Conservation (phyloP, 106 monocot genomes). For the Vanilla planifolia region DNA sequence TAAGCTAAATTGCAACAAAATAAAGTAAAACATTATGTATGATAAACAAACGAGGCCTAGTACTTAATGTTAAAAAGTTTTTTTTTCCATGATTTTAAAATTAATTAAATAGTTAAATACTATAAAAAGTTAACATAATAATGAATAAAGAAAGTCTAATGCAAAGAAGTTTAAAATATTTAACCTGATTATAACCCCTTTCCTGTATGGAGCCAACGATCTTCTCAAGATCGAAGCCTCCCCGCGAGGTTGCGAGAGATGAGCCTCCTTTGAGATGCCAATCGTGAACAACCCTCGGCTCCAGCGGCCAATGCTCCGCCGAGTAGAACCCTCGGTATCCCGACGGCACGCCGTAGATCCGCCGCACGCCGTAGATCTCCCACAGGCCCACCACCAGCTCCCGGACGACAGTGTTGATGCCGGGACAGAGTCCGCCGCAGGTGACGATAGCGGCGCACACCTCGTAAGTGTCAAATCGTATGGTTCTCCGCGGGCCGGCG, state of each 20-base stretch:
- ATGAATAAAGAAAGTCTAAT: no score
- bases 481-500: constrained; percentile 54
- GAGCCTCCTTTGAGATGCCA: constrained; percentile 83
- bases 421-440: constrained; percentile 86
- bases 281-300: constrained; percentile 55
- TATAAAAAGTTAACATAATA: no score
- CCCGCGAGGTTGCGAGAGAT: constrained; percentile 56
- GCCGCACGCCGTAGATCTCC: constrained; percentile 72
- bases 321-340: constrained; percentile 84
- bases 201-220: constrained; percentile 65
- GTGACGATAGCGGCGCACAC: constrained; percentile 77
- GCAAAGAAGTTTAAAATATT: no score
- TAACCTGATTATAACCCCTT: constrained; percentile 79
- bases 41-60: no score
- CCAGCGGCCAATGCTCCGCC: constrained; percentile 41
- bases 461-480: constrained; percentile 40
- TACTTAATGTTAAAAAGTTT: no score
- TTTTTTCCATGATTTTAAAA: no score
- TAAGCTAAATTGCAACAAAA: no score
- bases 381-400: constrained; percentile 87
- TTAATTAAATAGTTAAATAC: no score
- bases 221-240: constrained; percentile 70
- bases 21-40: no score
- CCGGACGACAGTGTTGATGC: constrained; percentile 72
- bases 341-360: constrained; percentile 49